phyloP scores from a whole-genome alignment of 768 basidiomycete genomes.

The Auriscalpium vulgare region DNA sequence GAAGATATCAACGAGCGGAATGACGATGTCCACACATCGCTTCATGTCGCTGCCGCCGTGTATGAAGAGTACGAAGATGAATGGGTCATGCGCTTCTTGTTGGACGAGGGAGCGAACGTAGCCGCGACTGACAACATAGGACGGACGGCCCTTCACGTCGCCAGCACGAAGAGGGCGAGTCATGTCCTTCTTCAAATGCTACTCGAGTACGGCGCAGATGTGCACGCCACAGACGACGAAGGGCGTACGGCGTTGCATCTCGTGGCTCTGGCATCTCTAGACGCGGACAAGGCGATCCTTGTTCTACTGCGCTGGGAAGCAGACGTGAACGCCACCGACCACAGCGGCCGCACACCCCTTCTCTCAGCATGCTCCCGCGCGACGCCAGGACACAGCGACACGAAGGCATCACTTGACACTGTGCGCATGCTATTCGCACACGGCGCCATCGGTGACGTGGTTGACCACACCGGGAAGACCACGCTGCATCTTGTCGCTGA shows the following conservation, averaged over 20 bases:
- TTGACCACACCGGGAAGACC: background rate
- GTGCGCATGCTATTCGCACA: background rate
- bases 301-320: background rate
- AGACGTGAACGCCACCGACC: background rate
- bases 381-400: background rate
- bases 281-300: too few species aligned
- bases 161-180: background rate
- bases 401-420: background rate
- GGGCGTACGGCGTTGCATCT: background rate
- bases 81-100: too few species aligned
- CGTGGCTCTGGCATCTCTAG: background rate
- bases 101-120: too few species aligned
- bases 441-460: background rate
- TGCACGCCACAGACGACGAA: background rate
- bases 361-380: too few species aligned
- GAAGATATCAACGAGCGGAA: too few species aligned
- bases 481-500: background rate
- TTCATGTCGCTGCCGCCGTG: too few species aligned
- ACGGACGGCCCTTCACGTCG: background rate
- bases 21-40: too few species aligned
- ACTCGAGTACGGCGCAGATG: background rate
- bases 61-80: too few species aligned
- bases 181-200: background rate
- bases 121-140: background rate
- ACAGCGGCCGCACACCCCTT: background rate